Conservation (phyloP, 2,329 filamentous ascomycete species). For the Colletotrichum echinochloae region DNA sequence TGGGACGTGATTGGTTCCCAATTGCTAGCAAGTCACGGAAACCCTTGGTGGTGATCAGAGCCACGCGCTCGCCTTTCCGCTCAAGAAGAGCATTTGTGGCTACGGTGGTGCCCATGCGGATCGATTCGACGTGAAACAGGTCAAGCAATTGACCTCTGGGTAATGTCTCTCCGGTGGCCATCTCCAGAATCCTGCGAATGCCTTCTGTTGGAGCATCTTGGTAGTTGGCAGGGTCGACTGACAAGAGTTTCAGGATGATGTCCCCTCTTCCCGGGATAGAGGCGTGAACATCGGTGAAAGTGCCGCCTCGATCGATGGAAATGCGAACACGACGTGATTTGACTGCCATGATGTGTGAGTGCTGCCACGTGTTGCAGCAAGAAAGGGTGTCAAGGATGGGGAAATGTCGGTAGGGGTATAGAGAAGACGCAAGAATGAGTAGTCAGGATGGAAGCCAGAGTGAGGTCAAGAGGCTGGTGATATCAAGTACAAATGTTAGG, state of each 20-base stretch:
- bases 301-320: conserved; percentile 54
- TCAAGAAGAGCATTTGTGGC: conserved; percentile 83
- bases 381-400: background rate
- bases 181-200: conserved; percentile 64
- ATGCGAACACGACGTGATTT: conserved; percentile 49
- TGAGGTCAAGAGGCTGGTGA: background rate
- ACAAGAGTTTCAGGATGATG: conserved; percentile 78
- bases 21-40: conserved; percentile 80
- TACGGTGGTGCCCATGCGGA: conserved; percentile 85
- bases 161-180: conserved; percentile 48
- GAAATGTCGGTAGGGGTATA: conserved; percentile 19
- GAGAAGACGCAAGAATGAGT: background rate
- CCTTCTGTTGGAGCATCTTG: conserved; percentile 80
- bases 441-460: background rate
- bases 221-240: conserved; percentile 79
- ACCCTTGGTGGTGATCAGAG: conserved; percentile 77
- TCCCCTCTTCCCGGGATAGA: conserved; percentile 74
- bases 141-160: conserved; percentile 51
- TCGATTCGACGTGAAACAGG: conserved; percentile 65
- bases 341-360: conserved; percentile 42
- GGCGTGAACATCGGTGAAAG: conserved; percentile 79
- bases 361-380: conserved; percentile 15
- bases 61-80: conserved; percentile 78
- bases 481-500: conserved; percentile 3
- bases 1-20: conserved; percentile 78